These are phyloP conservation scores for Pythium vanterpoolii DNA, from an alignment of 352 stramenopile genomes.

Conservation along the genomic window DNA sequence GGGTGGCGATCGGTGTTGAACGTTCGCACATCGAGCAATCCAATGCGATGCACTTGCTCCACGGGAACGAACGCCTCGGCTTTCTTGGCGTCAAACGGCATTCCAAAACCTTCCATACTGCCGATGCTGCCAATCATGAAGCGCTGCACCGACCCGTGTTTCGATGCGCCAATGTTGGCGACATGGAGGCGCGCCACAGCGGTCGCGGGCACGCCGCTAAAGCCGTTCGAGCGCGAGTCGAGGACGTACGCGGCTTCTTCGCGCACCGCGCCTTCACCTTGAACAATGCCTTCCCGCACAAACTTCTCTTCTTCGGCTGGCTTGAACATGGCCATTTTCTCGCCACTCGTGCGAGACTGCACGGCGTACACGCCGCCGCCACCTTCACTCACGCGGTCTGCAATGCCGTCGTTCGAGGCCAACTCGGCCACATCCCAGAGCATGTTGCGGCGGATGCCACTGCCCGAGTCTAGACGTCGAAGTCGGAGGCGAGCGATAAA, in stretches of 20 bases:
- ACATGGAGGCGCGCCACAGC: conserved; percentile 63
- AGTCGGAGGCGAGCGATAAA: conserved; percentile 65
- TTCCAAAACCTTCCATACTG: conserved; percentile 82
- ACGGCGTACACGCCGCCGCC: conserved; percentile 74
- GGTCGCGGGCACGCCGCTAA: conserved; percentile 73
- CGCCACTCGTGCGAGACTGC: conserved; percentile 48
- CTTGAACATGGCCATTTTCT: conserved; percentile 84
- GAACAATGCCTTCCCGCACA: conserved; percentile 58
- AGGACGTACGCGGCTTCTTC: conserved; percentile 78
- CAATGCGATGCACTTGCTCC: conserved; percentile 83
- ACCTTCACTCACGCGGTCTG: conserved; percentile 54
- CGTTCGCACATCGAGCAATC: conserved; percentile 72
- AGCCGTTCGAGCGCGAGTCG: conserved; percentile 61
- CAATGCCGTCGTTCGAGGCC: conserved; percentile 43
- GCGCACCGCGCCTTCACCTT: conserved; percentile 69
- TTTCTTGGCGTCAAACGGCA: conserved; percentile 61
- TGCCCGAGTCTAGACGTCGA: conserved; percentile 50
- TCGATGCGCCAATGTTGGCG: conserved; percentile 35
- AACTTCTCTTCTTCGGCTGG: conserved; percentile 78
- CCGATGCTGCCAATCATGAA: conserved; percentile 79
- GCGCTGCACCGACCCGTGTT: conserved; percentile 72
- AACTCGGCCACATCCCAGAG: conserved; percentile 73
- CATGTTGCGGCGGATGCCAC: conserved; percentile 66
- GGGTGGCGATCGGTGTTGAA: conserved; percentile 87
- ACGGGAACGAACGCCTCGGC: conserved; percentile 60